A percentile compares a stretch with the other conserved stretches of the same genome.
Evolutionary conservation across 2,329 filamentous ascomycete species (phyloP).

Genomic region (Eurotiales sp.): DNA sequence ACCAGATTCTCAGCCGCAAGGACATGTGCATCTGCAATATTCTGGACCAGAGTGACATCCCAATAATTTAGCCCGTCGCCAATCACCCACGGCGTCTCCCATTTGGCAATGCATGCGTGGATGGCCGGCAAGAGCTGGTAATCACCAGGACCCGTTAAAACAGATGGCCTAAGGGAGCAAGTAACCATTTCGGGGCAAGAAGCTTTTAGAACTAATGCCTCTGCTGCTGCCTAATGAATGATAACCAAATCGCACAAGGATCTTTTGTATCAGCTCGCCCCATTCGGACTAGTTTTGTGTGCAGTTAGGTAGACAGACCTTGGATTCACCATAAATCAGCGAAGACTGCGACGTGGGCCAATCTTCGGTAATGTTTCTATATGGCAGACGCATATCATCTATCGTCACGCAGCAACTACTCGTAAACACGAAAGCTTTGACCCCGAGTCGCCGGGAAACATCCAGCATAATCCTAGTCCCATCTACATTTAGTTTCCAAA

Average conservation of each 20-base stretch:
- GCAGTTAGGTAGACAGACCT: constrained; percentile 23
- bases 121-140: constrained; percentile 40
- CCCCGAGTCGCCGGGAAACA: constrained; percentile 42
- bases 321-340: constrained; percentile 44
- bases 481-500: constrained; percentile 52
- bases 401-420: constrained; percentile 53
- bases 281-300: not conserved
- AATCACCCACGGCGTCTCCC: constrained; percentile 40
- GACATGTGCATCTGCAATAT: constrained; percentile 44
- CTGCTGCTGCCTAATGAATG: constrained; percentile 39
- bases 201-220: constrained; percentile 38
- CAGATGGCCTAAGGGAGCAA: constrained; percentile 42
- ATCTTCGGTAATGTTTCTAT: constrained; percentile 37
- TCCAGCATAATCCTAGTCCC: constrained; percentile 53
- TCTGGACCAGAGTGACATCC: constrained; percentile 43
- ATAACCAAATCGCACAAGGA: not conserved
- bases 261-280: constrained; percentile 2
- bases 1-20: constrained; percentile 43
- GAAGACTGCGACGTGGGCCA: constrained; percentile 38
- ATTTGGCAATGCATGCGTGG: constrained; percentile 42
- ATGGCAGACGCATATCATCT: constrained; percentile 43
- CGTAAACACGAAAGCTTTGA: constrained; percentile 53
- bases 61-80: constrained; percentile 41
- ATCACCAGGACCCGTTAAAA: constrained; percentile 43
- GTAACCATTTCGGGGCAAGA: constrained; percentile 32